Evolutionary conservation across 177 flowering plant genomes (phyloP), one percentile per base, ranked within the genome.

Genomic region (Vitis hybrid): DNA sequence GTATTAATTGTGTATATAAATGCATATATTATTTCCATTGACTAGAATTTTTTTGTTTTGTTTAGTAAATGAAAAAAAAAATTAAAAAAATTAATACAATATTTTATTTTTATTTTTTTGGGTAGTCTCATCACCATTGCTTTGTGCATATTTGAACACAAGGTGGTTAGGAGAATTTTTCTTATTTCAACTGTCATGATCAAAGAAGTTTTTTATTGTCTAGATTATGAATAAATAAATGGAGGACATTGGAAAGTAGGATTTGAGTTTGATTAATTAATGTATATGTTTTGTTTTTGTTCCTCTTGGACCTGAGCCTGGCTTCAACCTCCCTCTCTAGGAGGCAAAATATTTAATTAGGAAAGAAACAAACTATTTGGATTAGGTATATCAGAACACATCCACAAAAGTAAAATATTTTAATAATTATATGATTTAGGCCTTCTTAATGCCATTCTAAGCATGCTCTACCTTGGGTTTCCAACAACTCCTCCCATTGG

Each of bases 401-500:
- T 71, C 73, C 21, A 62, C 51, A 74, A 74, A 35, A 70, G 62
- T 73, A 71, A 76, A 74, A 52, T 40, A 67, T 32, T 16, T 35
- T 46, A 11, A 56, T 59, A 59, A 68, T 67, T 49, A 40, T 60
- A 27, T 60, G 24, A 51, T 35, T 65, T 46, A 48, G n/a, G 49
- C 27, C 40, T 71, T 9, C 59, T 52, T 32, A 56, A 13, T 68
- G 69, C 74, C 72, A 64, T 67, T 48, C 56, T 55, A 63, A 67
- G 46, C 46, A 35, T 35, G 46, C 46, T 35, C 46, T 58, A 72
- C 69, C 70, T 46, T 60, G 58, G 70, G 67, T 58, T 64, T 24
- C 61, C 58, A 75, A 27, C 81, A 68, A 75, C 76, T 75, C 76
- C 72, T 74, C 68, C 30, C 21, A 70, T 72, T 75, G 76, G 75